A percentile compares a stretch with the other conserved stretches of the same genome.
phyloP scores from a whole-genome alignment of 2,329 filamentous ascomycete genomes.

The Cordyceps cicadae region DNA sequence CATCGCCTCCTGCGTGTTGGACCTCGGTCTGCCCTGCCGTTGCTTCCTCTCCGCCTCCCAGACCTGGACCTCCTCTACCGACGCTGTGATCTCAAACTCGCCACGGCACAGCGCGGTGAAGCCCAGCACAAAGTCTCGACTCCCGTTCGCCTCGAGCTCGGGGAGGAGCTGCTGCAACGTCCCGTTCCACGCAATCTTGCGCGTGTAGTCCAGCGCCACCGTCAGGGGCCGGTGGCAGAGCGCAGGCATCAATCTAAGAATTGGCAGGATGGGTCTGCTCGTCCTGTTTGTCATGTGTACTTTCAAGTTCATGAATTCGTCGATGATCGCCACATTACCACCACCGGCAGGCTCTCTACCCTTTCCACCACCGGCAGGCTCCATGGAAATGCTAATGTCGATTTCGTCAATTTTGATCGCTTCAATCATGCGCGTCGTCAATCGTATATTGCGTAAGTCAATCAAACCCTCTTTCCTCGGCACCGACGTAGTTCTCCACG shows the following conservation, averaged over 20 bases:
- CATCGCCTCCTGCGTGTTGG: conserved; percentile 49
- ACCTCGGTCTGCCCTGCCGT: conserved; percentile 29
- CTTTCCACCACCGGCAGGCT: conserved; percentile 20
- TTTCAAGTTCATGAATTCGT: conserved; percentile 57
- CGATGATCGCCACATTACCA: conserved; percentile 26
- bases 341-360: too few species aligned
- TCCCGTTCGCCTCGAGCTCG: conserved; percentile 48
- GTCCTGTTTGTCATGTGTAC: conserved; percentile 72
- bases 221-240: conserved; percentile 64
- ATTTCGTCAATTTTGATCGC: conserved; percentile 74
- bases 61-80: conserved; percentile 69
- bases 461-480: conserved; percentile 55
- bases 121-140: conserved; percentile 55
- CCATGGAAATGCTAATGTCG: conserved; percentile 54
- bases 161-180: conserved; percentile 69
- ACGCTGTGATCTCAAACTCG: conserved; percentile 72
- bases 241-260: conserved; percentile 69
- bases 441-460: conserved; percentile 66
- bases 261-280: conserved; percentile 54
- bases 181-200: conserved; percentile 78
- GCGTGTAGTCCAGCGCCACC: conserved; percentile 70
- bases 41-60: conserved; percentile 28
- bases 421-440: conserved; percentile 74
- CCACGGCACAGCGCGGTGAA: conserved; percentile 70
- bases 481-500: conserved; percentile 55